Evolutionary conservation across 75 land plant genomes (phyloP), one percentile per base, ranked within the genome.

Genomic region (Cryptomeria japonica): DNA sequence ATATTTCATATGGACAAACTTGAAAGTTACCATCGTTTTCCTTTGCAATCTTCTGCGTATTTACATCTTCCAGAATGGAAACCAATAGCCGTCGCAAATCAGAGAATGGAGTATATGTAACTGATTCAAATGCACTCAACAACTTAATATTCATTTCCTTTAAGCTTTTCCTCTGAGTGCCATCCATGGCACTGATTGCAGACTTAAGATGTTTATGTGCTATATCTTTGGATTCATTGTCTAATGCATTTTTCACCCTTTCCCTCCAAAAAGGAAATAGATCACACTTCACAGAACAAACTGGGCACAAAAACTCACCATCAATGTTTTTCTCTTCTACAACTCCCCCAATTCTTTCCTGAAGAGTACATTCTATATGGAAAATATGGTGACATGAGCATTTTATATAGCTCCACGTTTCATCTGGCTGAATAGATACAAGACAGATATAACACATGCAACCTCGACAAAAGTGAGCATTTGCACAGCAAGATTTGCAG

Each of bases 321-420:
- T 80, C 83, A 19, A 80, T 80, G 22, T 80, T 80, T 80, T 41
- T 39, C 22, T 80, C 47, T 37, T 80, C 44, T 41, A 80, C 83
- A 41, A 79, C 82, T 39, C 83, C 83, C 42, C 83, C 83, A 80
- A 39, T 80, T 80, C 28, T 80, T 80, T 80, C 83, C 44, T 39
- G 8, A 19, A 80, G 16, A 22, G 28, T 80, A 41, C 83, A 80
- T 80, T 39, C 83, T 37, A 41, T 41, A 42, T 80, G 83, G 31
- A 80, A 80, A 80, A 80, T 41, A 80, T 80, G 83, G 28, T 80
- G 38, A 80, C 83, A 80, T 22, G 83, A 80, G 18, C 83, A 80
- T 25, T 80, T 80, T 39, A 80, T 80, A 80, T 80, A 80, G n/a
- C 44, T 80, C 83, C 83, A 80, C 41, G 47, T 39, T 41, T 80